phyloP scores from a whole-genome alignment of 2,329 filamentous ascomycete genomes.

The Stagonosporopsis chrysanthemi region DNA sequence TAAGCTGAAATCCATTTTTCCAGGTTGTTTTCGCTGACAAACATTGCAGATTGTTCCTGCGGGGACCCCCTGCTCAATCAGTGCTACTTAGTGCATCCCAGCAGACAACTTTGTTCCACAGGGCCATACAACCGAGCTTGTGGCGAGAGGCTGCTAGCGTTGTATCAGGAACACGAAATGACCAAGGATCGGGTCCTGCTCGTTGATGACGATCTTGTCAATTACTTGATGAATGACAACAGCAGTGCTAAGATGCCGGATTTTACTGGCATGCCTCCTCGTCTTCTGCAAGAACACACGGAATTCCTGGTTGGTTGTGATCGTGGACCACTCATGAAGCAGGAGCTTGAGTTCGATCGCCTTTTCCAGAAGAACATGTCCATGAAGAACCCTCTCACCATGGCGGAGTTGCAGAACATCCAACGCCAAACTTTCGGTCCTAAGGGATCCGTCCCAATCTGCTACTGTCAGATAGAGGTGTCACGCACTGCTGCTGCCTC shows the following conservation, averaged over 20 bases:
- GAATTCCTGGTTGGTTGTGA: conserved; percentile 14
- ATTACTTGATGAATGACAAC: conserved; percentile 19
- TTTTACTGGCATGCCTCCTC: conserved; percentile 15
- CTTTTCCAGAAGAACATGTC: conserved; percentile 21
- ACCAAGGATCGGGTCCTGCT: conserved; percentile 35
- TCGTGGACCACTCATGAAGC: conserved; percentile 26
- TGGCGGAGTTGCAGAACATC: conserved; percentile 16
- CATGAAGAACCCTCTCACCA: conserved; percentile 17
- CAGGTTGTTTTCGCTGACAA: not conserved
- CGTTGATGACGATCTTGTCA: conserved; percentile 29
- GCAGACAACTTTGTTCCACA: conserved; percentile 7
- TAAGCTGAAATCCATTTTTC: conserved; percentile 7
- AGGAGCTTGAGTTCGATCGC: conserved; percentile 25
- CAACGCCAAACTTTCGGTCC: conserved; percentile 5
- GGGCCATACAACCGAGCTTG: conserved; percentile 36
- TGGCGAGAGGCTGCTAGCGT: conserved; percentile 26
- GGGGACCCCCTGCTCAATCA: conserved; percentile 30
- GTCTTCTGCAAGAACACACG: conserved; percentile 24
- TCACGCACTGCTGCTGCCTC: not conserved
- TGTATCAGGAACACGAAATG: conserved; percentile 24
- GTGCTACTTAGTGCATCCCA: conserved; percentile 31
- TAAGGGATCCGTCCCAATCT: conserved; percentile 13
- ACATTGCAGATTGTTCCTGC: conserved; percentile 21
- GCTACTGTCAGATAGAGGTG: conserved; percentile 28
- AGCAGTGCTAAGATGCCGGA: not conserved